Percentiles rank a stretch among this genome's conserved stretches.
Conservation (phyloP, 441 rosid genomes). For the Pelargonium cotyledonis region DNA sequence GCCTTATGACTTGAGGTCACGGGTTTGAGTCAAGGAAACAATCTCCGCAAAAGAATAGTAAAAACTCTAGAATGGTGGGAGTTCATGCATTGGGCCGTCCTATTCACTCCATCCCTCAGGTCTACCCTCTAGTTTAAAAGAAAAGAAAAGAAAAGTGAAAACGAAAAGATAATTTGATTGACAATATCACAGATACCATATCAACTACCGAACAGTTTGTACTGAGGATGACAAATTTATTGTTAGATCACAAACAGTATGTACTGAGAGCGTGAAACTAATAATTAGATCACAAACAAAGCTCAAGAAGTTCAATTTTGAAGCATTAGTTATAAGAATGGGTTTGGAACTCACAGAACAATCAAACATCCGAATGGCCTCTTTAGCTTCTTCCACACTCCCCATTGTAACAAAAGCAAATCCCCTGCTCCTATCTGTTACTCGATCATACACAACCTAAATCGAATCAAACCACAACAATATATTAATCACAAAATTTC, state of each 20-base stretch:
- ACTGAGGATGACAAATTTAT: background rate
- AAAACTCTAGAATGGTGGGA: too few species aligned
- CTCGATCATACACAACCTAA: constrained; percentile 74
- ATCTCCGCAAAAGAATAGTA: too few species aligned
- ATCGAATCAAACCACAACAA: background rate
- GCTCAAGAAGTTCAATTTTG: background rate
- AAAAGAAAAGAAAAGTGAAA: too few species aligned
- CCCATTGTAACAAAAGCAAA: constrained; percentile 84
- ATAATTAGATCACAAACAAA: background rate
- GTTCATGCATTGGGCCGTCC: too few species aligned
- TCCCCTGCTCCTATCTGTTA: constrained; percentile 91
- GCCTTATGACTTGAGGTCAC: too few species aligned
- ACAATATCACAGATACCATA: background rate
- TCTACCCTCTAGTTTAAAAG: too few species aligned
- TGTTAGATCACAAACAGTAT: background rate
- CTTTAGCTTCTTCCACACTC: constrained; percentile 66
- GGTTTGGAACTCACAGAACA: constrained; percentile 55
- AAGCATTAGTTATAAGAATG: background rate
- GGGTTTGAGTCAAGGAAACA: too few species aligned
- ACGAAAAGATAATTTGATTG: background rate
- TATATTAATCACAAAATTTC: background rate
- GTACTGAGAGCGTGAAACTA: too few species aligned
- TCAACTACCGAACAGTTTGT: background rate
- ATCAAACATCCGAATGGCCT: constrained; percentile 71
- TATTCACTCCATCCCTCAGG: too few species aligned